phyloP scores from a whole-genome alignment of 306 rosid genomes.

The Gynostemma pentaphyllum region DNA sequence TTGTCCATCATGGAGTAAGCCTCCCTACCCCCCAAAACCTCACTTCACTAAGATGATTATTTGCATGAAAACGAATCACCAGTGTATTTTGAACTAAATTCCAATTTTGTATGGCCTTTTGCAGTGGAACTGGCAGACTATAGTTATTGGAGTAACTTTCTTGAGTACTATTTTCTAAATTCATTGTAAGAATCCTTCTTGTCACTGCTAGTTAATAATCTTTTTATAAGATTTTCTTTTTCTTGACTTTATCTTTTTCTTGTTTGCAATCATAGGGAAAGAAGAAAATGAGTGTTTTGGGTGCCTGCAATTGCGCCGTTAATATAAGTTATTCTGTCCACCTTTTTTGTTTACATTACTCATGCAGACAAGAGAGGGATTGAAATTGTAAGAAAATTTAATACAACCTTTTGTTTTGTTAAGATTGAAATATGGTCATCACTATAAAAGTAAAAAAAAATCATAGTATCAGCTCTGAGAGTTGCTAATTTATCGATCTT shows the following conservation, averaged over 20 bases:
- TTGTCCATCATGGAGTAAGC: slow-evolving; percentile 72
- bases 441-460: slow-evolving; percentile 2
- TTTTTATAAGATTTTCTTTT: neutral
- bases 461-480: neutral
- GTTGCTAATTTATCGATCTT: no score
- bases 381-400: no score
- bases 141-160: no score
- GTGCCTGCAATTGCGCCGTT: no score
- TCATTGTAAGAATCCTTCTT: slow-evolving; percentile 38
- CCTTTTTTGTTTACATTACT: no score
- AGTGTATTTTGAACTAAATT: neutral
- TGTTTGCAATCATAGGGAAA: slow-evolving; percentile 51
- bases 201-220: neutral
- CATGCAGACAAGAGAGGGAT: no score
- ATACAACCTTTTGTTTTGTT: neutral
- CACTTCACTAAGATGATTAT: no score
- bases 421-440: neutral
- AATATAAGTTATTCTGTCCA: no score
- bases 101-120: slow-evolving; percentile 6
- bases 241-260: slow-evolving; percentile 16
- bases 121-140: no score
- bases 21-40: neutral
- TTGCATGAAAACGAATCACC: neutral
- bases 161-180: slow-evolving; percentile 49
- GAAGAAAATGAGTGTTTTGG: slow-evolving; percentile 49